These are phyloP conservation scores for Sporisorium exsertum DNA, from an alignment of 1,284 basidiomycete genomes.

Conservation along the genomic window DNA sequence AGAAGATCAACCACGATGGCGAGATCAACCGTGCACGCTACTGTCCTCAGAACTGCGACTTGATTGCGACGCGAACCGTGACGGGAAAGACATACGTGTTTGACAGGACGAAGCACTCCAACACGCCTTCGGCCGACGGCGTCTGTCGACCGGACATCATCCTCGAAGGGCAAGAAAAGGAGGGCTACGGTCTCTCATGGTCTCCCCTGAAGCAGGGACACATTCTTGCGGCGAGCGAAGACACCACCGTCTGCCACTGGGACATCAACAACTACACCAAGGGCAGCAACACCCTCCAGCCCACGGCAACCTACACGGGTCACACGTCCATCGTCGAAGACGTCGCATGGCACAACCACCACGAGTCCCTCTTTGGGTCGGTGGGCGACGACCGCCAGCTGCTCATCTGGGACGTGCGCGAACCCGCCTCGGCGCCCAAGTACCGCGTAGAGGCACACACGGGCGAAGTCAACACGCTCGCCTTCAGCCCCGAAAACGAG, in stretches of 20 bases:
- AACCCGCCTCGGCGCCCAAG: conserved; percentile 74
- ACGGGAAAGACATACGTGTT: conserved; percentile 92
- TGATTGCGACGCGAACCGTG: conserved; percentile 94
- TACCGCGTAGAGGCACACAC: conserved; percentile 83
- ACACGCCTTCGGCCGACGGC: conserved; percentile 83
- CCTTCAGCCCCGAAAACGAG: conserved; percentile 86
- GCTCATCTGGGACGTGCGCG: conserved; percentile 93
- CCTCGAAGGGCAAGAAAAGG: conserved; percentile 87
- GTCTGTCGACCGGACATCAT: conserved; percentile 90
- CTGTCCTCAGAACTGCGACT: conserved; percentile 97
- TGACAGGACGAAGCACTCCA: conserved; percentile 96
- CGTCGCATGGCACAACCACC: conserved; percentile 91
- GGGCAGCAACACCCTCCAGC: conserved; percentile 81
- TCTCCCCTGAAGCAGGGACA: conserved; percentile 84
- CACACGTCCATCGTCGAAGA: conserved; percentile 77
- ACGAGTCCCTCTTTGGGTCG: conserved; percentile 89
- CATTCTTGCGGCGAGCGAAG: conserved; percentile 91
- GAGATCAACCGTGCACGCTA: conserved; percentile 98
- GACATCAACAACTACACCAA: conserved; percentile 92
- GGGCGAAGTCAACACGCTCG: conserved; percentile 88
- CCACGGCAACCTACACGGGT: conserved; percentile 84
- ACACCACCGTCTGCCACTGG: conserved; percentile 97
- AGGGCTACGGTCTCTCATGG: conserved; percentile 96
- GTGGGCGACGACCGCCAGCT: conserved; percentile 97
- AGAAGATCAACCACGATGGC: conserved; percentile 94